Conservation (phyloP, 768 basidiomycete genomes). For the Trametes elegans region DNA sequence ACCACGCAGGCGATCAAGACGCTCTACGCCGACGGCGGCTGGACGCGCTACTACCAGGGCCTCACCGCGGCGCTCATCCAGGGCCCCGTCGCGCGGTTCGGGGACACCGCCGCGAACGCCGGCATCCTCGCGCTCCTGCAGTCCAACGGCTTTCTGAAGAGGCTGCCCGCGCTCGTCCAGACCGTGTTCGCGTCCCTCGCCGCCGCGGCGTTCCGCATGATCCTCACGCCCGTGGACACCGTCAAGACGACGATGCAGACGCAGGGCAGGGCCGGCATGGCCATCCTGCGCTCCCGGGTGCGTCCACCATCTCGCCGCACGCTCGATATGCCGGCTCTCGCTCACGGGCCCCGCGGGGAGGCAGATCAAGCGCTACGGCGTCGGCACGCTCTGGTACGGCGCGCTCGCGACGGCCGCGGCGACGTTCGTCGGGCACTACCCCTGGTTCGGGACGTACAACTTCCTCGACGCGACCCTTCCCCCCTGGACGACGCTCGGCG, state of each 20-base stretch:
- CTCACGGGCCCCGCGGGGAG: background rate
- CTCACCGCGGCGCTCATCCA: constrained; percentile 83
- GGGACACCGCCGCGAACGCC: constrained; percentile 92
- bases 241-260: constrained; percentile 96
- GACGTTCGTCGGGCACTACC: constrained; percentile 91
- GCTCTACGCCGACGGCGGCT: constrained; percentile 78
- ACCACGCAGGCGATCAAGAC: constrained; percentile 62
- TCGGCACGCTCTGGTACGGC: constrained; percentile 84
- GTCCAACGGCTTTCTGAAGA: constrained; percentile 68
- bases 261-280: constrained; percentile 69
- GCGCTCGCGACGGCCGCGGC: constrained; percentile 90
- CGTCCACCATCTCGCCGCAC: constrained; percentile 20
- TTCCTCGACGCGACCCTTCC: constrained; percentile 68
- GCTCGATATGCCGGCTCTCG: background rate
- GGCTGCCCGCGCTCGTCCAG: constrained; percentile 64
- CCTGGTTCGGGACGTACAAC: constrained; percentile 91
- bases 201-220: constrained; percentile 85
- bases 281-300: constrained; percentile 66
- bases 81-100: constrained; percentile 83
- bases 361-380: constrained; percentile 73
- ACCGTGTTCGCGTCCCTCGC: constrained; percentile 76
- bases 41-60: constrained; percentile 85
- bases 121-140: constrained; percentile 86
- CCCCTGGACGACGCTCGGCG: constrained; percentile 43
- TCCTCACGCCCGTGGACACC: constrained; percentile 91